Evolutionary conservation across 371 early-diverging fungal species (phyloP).

Genomic region (Mortierella sp.): DNA sequence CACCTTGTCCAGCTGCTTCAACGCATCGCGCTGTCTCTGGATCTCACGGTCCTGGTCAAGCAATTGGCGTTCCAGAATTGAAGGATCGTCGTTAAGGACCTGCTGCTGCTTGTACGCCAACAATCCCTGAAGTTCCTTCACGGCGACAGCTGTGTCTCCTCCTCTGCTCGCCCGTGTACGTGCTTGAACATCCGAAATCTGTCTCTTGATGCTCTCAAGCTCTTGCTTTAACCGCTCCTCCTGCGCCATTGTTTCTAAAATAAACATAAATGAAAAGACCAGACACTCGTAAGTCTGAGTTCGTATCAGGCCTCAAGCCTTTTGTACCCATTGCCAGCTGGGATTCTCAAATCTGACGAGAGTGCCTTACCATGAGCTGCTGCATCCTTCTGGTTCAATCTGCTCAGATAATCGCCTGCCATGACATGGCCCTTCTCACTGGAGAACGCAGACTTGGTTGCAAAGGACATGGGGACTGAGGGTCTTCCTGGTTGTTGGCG

Average conservation of each 20-base stretch:
- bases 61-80: slow-evolving; percentile 45
- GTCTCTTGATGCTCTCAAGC: slow-evolving; percentile 50
- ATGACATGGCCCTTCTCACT: slow-evolving; percentile 55
- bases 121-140: slow-evolving; percentile 49
- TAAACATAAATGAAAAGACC: not conserved
- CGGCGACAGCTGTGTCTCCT: slow-evolving; percentile 27
- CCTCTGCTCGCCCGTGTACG: slow-evolving; percentile 37
- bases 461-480: slow-evolving; percentile 55
- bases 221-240: slow-evolving; percentile 55
- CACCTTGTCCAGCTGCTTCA: slow-evolving; percentile 54
- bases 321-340: not conserved
- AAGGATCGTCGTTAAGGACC: slow-evolving; percentile 46
- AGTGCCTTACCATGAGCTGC: slow-evolving; percentile 37
- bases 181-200: slow-evolving; percentile 53
- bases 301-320: not conserved
- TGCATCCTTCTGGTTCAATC: slow-evolving; percentile 52
- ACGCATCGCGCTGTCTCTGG: slow-evolving; percentile 51
- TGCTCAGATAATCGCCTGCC: slow-evolving; percentile 50
- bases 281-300: not conserved
- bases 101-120: slow-evolving; percentile 59
- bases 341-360: not conserved
- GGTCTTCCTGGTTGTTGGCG: slow-evolving; percentile 56
- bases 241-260: slow-evolving; percentile 41
- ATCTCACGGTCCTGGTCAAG: slow-evolving; percentile 57
- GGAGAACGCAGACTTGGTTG: slow-evolving; percentile 55